A percentile compares a stretch with the other conserved stretches of the same genome.
Conservation (phyloP, 176 grass and related monocot species). For the Musa acuminata region DNA sequence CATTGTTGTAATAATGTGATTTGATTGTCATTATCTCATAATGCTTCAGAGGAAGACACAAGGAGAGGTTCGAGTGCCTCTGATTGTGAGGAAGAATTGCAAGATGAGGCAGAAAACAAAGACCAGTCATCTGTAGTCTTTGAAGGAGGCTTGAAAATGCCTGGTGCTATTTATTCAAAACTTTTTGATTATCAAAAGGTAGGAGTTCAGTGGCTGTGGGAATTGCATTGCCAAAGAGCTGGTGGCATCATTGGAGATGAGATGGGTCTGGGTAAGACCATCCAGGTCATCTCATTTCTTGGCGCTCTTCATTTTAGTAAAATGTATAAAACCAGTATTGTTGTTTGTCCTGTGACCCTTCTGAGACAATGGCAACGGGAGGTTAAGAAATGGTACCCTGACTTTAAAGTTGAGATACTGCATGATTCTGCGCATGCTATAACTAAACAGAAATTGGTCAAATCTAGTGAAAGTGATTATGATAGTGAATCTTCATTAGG, state of each 20-base stretch:
- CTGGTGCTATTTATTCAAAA: constrained; percentile 41
- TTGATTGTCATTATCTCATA: constrained; percentile 8
- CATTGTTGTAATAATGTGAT: constrained; percentile 3
- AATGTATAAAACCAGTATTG: constrained; percentile 74
- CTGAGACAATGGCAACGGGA: constrained; percentile 81
- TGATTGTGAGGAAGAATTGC: constrained; percentile 45
- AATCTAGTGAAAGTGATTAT: constrained; percentile 39
- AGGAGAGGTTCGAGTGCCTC: constrained; percentile 19
- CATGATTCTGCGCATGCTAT: constrained; percentile 67
- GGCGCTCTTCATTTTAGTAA: constrained; percentile 70
- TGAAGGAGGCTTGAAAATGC: constrained; percentile 88
- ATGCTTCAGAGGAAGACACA: constrained; percentile 41
- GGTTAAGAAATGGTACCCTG: constrained; percentile 73
- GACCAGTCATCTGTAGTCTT: constrained; percentile 34
- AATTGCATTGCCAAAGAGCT: constrained; percentile 80
- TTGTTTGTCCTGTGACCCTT: constrained; percentile 80
- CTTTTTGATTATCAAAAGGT: constrained; percentile 96
- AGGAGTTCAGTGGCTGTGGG: constrained; percentile 98
- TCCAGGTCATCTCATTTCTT: constrained; percentile 84
- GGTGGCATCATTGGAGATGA: constrained; percentile 97
- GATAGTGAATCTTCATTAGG: constrained; percentile 61
- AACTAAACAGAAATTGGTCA: constrained; percentile 30
- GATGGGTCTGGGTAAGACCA: constrained; percentile 95
- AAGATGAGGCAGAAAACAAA: constrained; percentile 22
- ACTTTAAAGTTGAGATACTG: constrained; percentile 71